phyloP scores from a whole-genome alignment of 164 flowering plant genomes.

The Magnolia officinalis region DNA sequence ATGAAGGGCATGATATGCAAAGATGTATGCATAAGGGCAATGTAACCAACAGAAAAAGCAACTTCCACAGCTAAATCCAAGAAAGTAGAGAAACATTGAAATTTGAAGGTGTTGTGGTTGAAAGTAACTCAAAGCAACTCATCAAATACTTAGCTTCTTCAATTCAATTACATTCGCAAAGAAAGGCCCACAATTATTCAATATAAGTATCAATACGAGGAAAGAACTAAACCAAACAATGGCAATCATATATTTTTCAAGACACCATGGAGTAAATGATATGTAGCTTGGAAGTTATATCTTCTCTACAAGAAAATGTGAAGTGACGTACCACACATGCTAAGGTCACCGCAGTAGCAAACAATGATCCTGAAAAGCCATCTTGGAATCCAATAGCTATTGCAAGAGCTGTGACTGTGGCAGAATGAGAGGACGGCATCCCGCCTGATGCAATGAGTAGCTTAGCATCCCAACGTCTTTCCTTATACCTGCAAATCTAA shows the following conservation, averaged over 20 bases:
- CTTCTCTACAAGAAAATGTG: not conserved
- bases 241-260: not conserved
- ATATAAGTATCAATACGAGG: not conserved
- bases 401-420: constrained; percentile 88
- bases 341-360: constrained; percentile 64
- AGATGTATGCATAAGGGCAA: not conserved
- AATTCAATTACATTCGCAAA: too few relatives aligned
- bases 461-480: constrained; percentile 74
- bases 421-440: constrained; percentile 98
- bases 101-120: not conserved
- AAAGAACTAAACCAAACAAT: not conserved
- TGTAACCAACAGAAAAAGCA: not conserved
- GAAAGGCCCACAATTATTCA: not conserved
- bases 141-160: not conserved
- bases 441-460: constrained; percentile 85
- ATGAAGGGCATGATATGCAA: not conserved
- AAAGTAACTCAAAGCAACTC: not conserved
- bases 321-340: constrained; percentile 66
- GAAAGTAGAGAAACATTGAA: not conserved
- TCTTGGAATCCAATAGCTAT: constrained; percentile 71
- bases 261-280: not conserved
- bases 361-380: constrained; percentile 73
- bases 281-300: not conserved
- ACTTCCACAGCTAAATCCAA: not conserved
- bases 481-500: constrained; percentile 79